These are phyloP conservation scores for Umbelopsis ramanniana DNA, from an alignment of 192 early-diverging fungal genomes.

Conservation along the genomic window DNA sequence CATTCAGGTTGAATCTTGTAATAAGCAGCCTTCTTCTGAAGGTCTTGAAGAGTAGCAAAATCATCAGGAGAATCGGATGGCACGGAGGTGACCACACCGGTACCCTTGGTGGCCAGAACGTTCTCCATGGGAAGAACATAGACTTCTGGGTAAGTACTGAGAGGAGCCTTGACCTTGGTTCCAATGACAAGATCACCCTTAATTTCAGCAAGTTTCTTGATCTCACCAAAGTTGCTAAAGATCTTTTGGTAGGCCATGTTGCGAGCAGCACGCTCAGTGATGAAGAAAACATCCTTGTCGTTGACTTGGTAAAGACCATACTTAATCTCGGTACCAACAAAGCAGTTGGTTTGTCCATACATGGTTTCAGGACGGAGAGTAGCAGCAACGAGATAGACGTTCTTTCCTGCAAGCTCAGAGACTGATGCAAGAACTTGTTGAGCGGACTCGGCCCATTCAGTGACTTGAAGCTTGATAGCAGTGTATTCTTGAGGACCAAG, in stretches of 20 bases:
- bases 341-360: slow-evolving; percentile 99
- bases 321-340: slow-evolving; percentile 87
- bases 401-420: slow-evolving; percentile 70
- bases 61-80: slow-evolving; percentile 99
- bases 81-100: slow-evolving; percentile 98
- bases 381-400: slow-evolving; percentile 90
- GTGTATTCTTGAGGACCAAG: slow-evolving; percentile 96
- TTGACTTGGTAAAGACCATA: slow-evolving; percentile 89
- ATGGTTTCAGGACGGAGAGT: slow-evolving; percentile 99
- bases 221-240: slow-evolving; percentile 69
- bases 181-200: slow-evolving; percentile 84
- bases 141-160: slow-evolving; percentile 75
- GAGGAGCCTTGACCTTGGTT: slow-evolving; percentile 87
- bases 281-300: slow-evolving; percentile 83
- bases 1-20: slow-evolving; percentile 90
- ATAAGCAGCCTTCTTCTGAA: slow-evolving; percentile 93
- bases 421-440: slow-evolving; percentile 46
- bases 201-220: slow-evolving; percentile 74
- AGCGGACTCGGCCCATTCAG: slow-evolving; percentile 63
- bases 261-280: slow-evolving; percentile 90
- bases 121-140: slow-evolving; percentile 98
- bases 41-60: slow-evolving; percentile 86
- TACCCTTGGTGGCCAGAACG: slow-evolving; percentile 94
- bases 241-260: slow-evolving; percentile 98
- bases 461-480: slow-evolving; percentile 89